A percentile compares a stretch with the other conserved stretches of the same genome.
Conservation (phyloP, 371 early-diverging fungal species). For the Zychaea mexicana region DNA sequence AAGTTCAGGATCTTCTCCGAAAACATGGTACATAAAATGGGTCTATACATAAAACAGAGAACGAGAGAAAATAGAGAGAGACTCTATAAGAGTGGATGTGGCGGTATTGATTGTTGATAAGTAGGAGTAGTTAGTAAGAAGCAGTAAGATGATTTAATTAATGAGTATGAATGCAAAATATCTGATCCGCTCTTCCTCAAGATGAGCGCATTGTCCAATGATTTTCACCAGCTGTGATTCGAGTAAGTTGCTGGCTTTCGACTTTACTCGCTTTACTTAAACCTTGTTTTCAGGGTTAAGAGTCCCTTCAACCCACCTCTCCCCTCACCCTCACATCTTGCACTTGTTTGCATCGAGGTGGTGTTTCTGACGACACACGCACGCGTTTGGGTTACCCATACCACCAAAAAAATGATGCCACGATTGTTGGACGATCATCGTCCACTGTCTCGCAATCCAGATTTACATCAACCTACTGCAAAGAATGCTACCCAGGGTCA, state of each 20-base stretch:
- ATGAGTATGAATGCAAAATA: too few species aligned
- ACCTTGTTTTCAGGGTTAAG: conserved; percentile 4
- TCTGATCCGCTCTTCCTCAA: too few species aligned
- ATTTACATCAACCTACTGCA: conserved; percentile 42
- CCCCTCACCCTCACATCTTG: not conserved
- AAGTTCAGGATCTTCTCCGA: too few species aligned
- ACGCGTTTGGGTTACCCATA: not conserved
- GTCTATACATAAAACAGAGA: too few species aligned
- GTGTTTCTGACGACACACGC: not conserved
- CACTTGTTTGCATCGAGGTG: not conserved
- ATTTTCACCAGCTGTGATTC: not conserved
- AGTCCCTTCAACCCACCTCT: not conserved
- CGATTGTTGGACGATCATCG: conserved; percentile 9
- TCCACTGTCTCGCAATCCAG: conserved; percentile 37
- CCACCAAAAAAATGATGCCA: conserved; percentile 3
- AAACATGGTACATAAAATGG: too few species aligned
- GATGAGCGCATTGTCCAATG: not conserved
- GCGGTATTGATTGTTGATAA: too few species aligned
- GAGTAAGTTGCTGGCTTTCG: not conserved
- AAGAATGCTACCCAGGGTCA: conserved; percentile 45
- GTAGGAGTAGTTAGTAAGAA: too few species aligned
- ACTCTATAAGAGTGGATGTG: too few species aligned
- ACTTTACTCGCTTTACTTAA: not conserved
- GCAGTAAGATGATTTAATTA: too few species aligned
- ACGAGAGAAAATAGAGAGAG: too few species aligned